Base-by-base conservation (phyloP, 1,139 yeast species). In the Scheffersomyces insectosa region DNA sequence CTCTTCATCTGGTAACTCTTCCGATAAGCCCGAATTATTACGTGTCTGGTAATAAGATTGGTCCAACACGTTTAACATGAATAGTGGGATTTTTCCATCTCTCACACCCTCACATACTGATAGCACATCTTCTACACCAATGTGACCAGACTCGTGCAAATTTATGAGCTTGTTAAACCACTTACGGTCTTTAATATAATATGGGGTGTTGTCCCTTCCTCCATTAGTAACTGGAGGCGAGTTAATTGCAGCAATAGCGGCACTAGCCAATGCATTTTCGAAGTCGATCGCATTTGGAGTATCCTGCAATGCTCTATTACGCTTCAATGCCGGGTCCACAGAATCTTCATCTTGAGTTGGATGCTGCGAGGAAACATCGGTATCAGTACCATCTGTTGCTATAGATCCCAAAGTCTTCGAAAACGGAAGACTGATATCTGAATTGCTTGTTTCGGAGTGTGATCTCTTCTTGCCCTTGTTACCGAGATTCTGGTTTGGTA, bases 41-140 rank as follows among this genome's bases (percentile, higher is more conserved):
- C 62, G 47, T 1, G 58, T 60, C 1, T 65, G 62, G 42, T 63
- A 60, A 44, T 66, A 65, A 3, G 63, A 60, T 23, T 63, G 68
- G 47, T 70, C 76, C 43, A 70, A 55, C 13, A 70, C 65, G 48
- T 70, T 70, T 42, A 70, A 57, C 70, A 70, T 66, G 37, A 69
- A 68, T 23, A 65, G 47, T 1, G 75, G 76, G 25, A 70, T 68
- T 43, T 66, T 69, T n/a, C 65, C 63, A 47, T 70, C 76, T 42
- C 74, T 52, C 0, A 70, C 70, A 1, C 75, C 75, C 44, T 68
- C 73, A 40, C 72, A 63, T 1, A 70, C 62, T 10, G 63, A 51
- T 33, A 70, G 56, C 11, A 70, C 72, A 28, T 70, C 76, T 32
- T 61, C 61, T 1, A 65, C 59, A 4, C 62, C 57, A 4, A 70